Evolutionary conservation across 2,329 filamentous ascomycete species (phyloP), one percentile per base, ranked within the genome.

Genomic region (Diaporthe nobilis): DNA sequence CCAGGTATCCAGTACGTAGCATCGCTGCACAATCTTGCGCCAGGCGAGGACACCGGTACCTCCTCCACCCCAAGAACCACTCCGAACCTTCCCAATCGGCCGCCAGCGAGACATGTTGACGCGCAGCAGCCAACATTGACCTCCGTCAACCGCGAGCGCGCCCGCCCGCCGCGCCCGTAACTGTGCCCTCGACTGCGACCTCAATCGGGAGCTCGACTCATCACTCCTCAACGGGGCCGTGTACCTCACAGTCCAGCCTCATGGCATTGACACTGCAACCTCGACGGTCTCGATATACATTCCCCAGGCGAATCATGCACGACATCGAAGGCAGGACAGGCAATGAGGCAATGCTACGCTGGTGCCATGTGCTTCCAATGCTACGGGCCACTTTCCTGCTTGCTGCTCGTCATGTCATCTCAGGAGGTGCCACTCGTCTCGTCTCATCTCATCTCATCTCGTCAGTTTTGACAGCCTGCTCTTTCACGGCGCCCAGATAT

Each of bases 301-400:
- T 53, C 7, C 34, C 65, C 49, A 70, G 65, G 49, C 65, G 65
- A 70, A 70, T 70, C 49, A 70, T 70, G 65, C 65, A 70, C 65
- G 65, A 70, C 65, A 70, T 70, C 65, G 61, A 55, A 28, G 47
- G 8, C 49, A 55, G 65, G 49, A 55, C 65, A 22, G 49, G n/a
- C 49, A 70, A 31, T 39, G 22, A 55, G 65, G 65, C 65, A 70
- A 70, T 70, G 49, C 65, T 70, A 70, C 65, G 65, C 65, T 70
- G 65, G 12, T 68, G 65, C 65, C 65, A 70, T 70, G 65, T 70
- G 65, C 65, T 70, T 42, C 65, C 65, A 55, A 70, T 55, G 65
- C 65, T 55, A 55, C 65, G 49, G 65, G 34, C 49, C 65, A 42
- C 65, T 55, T 42, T 55, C 65, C n/a, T 55, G 47, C 47, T 4